Evolutionary conservation across 441 rosid species (phyloP).

Genomic region (Pelargonium cotyledonis): DNA sequence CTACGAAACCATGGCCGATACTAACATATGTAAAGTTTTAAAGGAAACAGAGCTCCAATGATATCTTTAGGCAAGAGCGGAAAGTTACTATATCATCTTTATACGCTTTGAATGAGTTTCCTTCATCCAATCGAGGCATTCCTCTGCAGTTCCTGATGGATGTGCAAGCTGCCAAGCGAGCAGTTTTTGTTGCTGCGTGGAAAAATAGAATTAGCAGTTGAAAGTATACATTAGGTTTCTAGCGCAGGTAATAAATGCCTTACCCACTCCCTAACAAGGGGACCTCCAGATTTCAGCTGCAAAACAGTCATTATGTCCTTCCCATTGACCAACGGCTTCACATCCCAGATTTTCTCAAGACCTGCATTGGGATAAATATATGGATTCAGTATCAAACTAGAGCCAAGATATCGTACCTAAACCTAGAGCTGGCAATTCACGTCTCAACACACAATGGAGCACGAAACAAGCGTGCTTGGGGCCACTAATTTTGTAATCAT

Average conservation of each 20-base stretch:
- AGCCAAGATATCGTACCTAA: background rate
- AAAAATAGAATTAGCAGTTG: slow-evolving; percentile 15
- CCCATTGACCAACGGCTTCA: slow-evolving; percentile 76
- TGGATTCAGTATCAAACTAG: background rate
- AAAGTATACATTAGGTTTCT: background rate
- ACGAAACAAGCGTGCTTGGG: no score
- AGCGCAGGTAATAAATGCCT: slow-evolving; percentile 19
- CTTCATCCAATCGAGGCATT: slow-evolving; percentile 88
- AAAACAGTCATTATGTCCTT: slow-evolving; percentile 67
- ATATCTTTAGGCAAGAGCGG: background rate
- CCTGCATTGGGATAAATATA: slow-evolving; percentile 37
- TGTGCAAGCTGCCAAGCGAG: slow-evolving; percentile 82
- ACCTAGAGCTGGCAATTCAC: background rate
- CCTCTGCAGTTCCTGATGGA: slow-evolving; percentile 62
- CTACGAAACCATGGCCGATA: no score
- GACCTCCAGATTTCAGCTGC: slow-evolving; percentile 75
- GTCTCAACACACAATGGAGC: no score
- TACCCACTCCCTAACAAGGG: slow-evolving; percentile 83
- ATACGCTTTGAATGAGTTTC: slow-evolving; percentile 53
- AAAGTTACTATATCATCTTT: slow-evolving; percentile 22
- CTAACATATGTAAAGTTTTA: background rate
- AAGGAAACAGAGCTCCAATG: background rate
- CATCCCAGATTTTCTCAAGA: slow-evolving; percentile 71
- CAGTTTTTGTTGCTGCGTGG: slow-evolving; percentile 64
- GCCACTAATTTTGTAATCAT: no score